Evolutionary conservation across 2,329 filamentous ascomycete species (phyloP).

Genomic region (Ilyonectria destructans): DNA sequence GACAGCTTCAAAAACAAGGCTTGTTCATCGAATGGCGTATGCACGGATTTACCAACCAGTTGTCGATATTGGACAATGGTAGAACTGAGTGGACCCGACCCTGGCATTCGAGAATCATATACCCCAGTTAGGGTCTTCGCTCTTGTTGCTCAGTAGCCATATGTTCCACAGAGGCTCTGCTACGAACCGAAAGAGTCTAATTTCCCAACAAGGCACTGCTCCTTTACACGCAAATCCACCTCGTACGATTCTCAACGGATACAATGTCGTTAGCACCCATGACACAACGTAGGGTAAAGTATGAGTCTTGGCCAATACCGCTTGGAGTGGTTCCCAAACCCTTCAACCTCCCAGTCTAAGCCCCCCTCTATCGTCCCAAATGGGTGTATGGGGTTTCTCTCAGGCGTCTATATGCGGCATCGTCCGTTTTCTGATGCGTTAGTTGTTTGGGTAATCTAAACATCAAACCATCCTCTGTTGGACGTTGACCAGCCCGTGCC

Average conservation of each 20-base stretch:
- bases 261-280: not conserved
- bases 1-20: not conserved
- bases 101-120: not conserved
- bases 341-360: not conserved
- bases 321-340: not conserved
- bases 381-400: not conserved
- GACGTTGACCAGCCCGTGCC: conserved; percentile 23
- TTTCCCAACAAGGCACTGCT: not conserved
- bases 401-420: not conserved
- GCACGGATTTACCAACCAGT: not conserved
- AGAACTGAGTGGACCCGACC: not conserved
- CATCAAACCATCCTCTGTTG: conserved; percentile 24
- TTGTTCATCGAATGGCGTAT: not conserved
- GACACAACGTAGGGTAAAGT: not conserved
- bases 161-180: too few species aligned
- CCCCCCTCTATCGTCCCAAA: not conserved
- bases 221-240: not conserved
- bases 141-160: not conserved
- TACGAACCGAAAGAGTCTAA: not conserved
- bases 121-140: not conserved
- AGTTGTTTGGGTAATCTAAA: conserved; percentile 14
- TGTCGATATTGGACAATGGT: not conserved
- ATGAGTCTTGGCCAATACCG: not conserved
- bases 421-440: conserved; percentile 16
- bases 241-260: not conserved